A percentile compares a stretch with the other conserved stretches of the same genome.
Evolutionary conservation across 192 early-diverging fungal species (phyloP).

Genomic region (Diversispora epigaea): DNA sequence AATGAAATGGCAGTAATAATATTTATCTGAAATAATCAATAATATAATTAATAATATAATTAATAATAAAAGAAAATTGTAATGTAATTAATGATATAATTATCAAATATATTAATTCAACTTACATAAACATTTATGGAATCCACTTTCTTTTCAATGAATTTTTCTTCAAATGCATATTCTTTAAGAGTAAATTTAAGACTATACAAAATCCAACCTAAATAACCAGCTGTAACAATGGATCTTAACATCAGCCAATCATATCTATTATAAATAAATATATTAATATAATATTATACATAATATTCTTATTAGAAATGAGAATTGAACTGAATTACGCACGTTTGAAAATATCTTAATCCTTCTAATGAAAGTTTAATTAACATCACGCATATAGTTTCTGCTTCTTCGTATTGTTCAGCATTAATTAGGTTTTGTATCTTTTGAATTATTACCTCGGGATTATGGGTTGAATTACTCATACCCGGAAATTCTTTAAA

Average conservation of each 20-base stretch:
- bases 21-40: conserved; percentile 38
- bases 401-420: conserved; percentile 66
- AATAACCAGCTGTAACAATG: conserved; percentile 79
- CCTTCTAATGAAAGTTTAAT: conserved; percentile 73
- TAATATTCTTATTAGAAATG: background rate
- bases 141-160: background rate
- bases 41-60: background rate
- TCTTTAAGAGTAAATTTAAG: conserved; percentile 72
- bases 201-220: conserved; percentile 89
- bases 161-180: conserved; percentile 50
- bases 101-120: too few species aligned
- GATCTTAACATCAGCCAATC: conserved; percentile 92
- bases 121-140: too few species aligned
- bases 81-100: too few species aligned
- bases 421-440: conserved; percentile 64
- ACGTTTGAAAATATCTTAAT: conserved; percentile 91
- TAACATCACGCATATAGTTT: conserved; percentile 60
- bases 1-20: conserved; percentile 42
- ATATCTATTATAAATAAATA: conserved; percentile 48
- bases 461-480: conserved; percentile 50
- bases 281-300: background rate
- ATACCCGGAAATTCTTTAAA: conserved; percentile 78
- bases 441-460: conserved; percentile 50
- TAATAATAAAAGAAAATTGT: background rate
- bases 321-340: background rate